These are phyloP conservation scores for Proliferodiscus dingleyae DNA, from an alignment of 2,329 filamentous ascomycete genomes.

Conservation along the genomic window DNA sequence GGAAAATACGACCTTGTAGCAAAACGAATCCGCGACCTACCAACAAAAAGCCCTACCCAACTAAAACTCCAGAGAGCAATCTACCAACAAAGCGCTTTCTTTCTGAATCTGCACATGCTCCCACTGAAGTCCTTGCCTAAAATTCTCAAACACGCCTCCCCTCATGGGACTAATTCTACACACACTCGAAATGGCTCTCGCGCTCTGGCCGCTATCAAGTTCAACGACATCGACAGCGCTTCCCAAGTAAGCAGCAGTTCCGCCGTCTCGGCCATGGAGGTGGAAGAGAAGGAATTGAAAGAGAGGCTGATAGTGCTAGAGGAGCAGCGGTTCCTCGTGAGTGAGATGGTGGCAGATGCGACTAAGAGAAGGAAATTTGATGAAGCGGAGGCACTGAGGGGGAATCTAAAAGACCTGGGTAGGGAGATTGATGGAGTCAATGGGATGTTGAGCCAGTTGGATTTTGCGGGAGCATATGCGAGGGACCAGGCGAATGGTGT, in stretches of 20 bases:
- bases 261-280: constrained; percentile 59
- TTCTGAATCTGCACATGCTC: constrained; percentile 71
- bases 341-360: constrained; percentile 65
- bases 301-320: constrained; percentile 65
- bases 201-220: constrained; percentile 56
- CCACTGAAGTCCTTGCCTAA: constrained; percentile 59
- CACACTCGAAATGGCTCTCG: too few relatives aligned
- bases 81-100: constrained; percentile 63
- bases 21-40: constrained; percentile 62
- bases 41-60: constrained; percentile 59
- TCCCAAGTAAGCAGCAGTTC: constrained; percentile 51
- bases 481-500: constrained; percentile 14
- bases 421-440: constrained; percentile 61
- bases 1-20: constrained; percentile 66
- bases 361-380: constrained; percentile 64
- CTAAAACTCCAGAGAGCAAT: constrained; percentile 62
- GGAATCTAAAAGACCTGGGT: constrained; percentile 61
- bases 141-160: constrained; percentile 56
- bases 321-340: constrained; percentile 68
- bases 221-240: constrained; percentile 45
- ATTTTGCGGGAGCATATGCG: constrained; percentile 35
- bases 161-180: constrained; percentile 42
- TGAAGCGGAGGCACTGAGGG: constrained; percentile 58
- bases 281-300: constrained; percentile 63
- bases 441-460: constrained; percentile 51